Evolutionary conservation across 2,329 filamentous ascomycete genomes (phyloP).

Genomic region (Trichoderma sp.): DNA sequence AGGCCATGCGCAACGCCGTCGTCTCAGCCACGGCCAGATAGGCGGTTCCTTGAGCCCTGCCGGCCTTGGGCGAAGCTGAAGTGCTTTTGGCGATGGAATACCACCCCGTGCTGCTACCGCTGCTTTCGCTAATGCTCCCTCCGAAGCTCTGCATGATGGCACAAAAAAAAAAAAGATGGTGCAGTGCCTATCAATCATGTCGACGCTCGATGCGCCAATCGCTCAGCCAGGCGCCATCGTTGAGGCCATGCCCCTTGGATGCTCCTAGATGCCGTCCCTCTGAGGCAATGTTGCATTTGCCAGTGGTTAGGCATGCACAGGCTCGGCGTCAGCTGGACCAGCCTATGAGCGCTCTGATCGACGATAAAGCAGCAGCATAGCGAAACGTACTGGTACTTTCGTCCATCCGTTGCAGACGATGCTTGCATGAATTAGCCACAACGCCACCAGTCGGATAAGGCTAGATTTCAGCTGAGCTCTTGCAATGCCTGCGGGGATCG

Average conservation of each 20-base stretch:
- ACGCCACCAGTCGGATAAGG: conserved; percentile 10
- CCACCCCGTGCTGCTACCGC: neutral
- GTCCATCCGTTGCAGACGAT: neutral
- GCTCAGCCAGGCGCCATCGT: neutral
- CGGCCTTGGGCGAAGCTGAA: neutral
- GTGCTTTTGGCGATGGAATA: neutral
- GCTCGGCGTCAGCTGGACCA: conserved; percentile 1
- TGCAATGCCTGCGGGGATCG: conserved; percentile 6
- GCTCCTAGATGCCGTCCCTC: neutral
- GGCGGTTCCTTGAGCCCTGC: neutral
- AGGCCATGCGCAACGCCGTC: neutral
- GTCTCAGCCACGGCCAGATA: conserved; percentile 4
- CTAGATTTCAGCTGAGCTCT: conserved; percentile 16
- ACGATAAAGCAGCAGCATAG: neutral
- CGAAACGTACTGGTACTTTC: neutral
- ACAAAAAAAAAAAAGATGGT: neutral
- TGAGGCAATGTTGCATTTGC: neutral
- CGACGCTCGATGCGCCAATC: neutral
- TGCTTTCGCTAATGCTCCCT: neutral
- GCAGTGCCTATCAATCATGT: neutral
- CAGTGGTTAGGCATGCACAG: neutral
- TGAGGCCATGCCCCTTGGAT: neutral
- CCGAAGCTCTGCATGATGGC: conserved; percentile 8
- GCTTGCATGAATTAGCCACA: conserved; percentile 11
- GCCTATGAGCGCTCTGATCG: conserved; percentile 1